Base-by-base conservation (phyloP, 164 flowering plant genomes). In the Nelumbo lutea region DNA sequence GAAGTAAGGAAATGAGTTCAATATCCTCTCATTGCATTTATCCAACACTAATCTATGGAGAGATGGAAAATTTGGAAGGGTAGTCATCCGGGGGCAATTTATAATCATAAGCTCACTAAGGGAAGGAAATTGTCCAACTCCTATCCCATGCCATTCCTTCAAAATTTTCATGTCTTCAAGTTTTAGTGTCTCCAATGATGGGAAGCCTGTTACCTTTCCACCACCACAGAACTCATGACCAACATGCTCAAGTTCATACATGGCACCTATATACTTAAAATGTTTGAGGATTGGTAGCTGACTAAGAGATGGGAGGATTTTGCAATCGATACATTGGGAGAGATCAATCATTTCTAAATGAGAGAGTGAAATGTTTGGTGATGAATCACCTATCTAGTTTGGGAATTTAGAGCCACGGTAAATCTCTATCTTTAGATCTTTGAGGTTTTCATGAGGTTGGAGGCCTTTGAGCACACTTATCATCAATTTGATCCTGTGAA, bases 111-210 rank as follows among this genome's bases (percentile, higher is more conserved):
- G 72, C 42, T 62, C 14, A 42, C 13, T 43, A 40, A 70, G 72
- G 48, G 47, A 44, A 53, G 66, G 61, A 47, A 70, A 62, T 14
- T 70, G 60, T 13, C 72, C 72, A 42, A 45, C 52, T 43, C 38
- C 64, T 59, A 59, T 41, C 9, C 67, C 45, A 13, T 39, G 4
- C 72, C 72, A 69, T 62, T 27, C 65, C 66, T 69, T 45, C 59
- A 70, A 70, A 45, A 7, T 13, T 5, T 2, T 44, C 44, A 53
- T 62, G 9, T 53, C 48, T n/a, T 6, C 13, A 38, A 72, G 39
- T 5, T 14, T 8, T 50, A 72, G 42, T 15, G 41, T 53, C 65
- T 47, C 48, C 48, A 61, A 56, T 61, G 65, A 55, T 4, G 60
- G 70, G 62, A 62, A 72, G 8, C 53, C 72, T 39, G 5, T 55